phyloP scores from a whole-genome alignment of 768 basidiomycete species.

The Gyrodon lividus region DNA sequence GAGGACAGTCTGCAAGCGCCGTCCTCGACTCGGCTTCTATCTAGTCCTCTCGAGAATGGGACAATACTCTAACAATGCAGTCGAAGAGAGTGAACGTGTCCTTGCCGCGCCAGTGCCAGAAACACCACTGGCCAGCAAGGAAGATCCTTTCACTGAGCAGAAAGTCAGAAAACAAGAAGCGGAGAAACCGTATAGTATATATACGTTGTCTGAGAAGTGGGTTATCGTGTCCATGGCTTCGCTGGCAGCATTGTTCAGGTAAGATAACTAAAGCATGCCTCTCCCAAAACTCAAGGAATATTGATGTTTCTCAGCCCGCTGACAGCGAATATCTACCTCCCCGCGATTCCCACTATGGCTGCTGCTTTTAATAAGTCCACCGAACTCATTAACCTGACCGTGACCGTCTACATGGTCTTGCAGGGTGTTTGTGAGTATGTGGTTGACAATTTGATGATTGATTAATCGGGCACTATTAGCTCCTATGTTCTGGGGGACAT shows the following conservation, averaged over 20 bases:
- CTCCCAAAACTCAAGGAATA: not conserved
- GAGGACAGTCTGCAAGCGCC: too few species aligned
- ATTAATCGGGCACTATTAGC: constrained; percentile 32
- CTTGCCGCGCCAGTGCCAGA: not conserved
- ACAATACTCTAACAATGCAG: not conserved
- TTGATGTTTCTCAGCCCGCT: constrained; percentile 49
- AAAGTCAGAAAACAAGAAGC: not conserved
- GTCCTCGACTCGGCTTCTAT: too few species aligned
- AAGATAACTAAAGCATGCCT: not conserved
- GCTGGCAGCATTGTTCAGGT: constrained; percentile 66
- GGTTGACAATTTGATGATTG: not conserved
- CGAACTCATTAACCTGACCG: constrained; percentile 77
- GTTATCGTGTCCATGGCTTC: constrained; percentile 62
- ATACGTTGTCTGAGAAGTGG: constrained; percentile 62
- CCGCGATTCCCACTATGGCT: constrained; percentile 70
- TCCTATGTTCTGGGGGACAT: constrained; percentile 58
- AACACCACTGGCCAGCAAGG: not conserved
- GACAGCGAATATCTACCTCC: constrained; percentile 77
- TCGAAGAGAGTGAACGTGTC: not conserved
- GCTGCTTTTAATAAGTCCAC: constrained; percentile 57
- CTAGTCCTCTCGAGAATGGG: not conserved
- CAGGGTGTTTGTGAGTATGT: constrained; percentile 39
- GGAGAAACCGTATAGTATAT: constrained; percentile 44
- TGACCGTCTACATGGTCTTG: constrained; percentile 60
- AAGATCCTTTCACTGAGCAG: not conserved